A percentile compares a stretch with the other conserved stretches of the same genome.
These are phyloP conservation scores for Postia placenta DNA, from an alignment of 768 basidiomycete genomes.

Conservation along the genomic window DNA sequence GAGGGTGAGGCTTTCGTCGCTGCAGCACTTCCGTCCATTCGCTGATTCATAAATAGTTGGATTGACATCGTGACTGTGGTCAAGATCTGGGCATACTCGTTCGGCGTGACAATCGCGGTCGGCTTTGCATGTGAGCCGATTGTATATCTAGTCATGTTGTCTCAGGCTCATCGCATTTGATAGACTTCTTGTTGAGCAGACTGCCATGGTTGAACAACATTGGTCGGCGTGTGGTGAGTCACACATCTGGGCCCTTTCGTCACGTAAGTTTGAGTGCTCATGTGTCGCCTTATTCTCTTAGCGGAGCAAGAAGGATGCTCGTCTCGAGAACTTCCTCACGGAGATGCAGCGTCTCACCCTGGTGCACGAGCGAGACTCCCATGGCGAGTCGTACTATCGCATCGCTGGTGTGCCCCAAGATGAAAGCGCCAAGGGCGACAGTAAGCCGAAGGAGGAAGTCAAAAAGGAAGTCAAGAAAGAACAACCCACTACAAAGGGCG, in stretches of 20 bases:
- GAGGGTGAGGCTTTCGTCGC: conserved; percentile 15
- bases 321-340: conserved; percentile 33
- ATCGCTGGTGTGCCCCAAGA: conserved; percentile 7
- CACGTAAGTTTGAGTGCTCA: background rate
- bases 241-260: background rate
- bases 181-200: conserved; percentile 30
- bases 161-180: background rate
- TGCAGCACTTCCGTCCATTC: background rate
- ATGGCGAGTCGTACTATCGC: conserved; percentile 15
- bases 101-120: conserved; percentile 32
- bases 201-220: conserved; percentile 34
- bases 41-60: conserved; percentile 13
- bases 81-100: conserved; percentile 34
- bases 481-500: background rate
- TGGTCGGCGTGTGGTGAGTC: conserved; percentile 23
- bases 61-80: conserved; percentile 36
- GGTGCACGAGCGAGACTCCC: conserved; percentile 28
- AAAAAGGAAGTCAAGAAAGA: background rate
- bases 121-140: conserved; percentile 25
- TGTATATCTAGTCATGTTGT: background rate
- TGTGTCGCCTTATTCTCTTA: too few species aligned
- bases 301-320: conserved; percentile 29
- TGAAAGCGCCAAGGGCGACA: background rate
- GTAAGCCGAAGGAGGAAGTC: background rate
- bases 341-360: conserved; percentile 35